Percentiles rank a stretch among this genome's conserved stretches.
Evolutionary conservation across 2,329 filamentous ascomycete genomes (phyloP).

Genomic region (Parafenestella ontariensis): DNA sequence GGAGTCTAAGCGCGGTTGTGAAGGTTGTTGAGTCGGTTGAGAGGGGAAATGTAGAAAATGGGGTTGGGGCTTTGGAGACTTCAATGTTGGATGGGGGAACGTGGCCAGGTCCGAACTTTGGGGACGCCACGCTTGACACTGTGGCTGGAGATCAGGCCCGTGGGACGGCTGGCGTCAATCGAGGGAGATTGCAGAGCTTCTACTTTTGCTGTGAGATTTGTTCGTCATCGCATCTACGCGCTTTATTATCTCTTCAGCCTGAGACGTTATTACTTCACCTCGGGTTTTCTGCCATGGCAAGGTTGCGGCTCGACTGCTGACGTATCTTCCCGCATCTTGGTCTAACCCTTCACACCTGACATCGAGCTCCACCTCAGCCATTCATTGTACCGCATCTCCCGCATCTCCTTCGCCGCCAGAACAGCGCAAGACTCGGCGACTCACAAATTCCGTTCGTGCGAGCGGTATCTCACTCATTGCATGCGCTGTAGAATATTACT

Average conservation of each 20-base stretch:
- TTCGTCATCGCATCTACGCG: not conserved
- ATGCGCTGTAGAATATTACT: conserved; percentile 21
- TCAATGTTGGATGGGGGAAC: conserved; percentile 1
- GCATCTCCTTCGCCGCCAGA: conserved; percentile 3
- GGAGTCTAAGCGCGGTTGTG: not conserved
- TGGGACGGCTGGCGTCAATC: not conserved
- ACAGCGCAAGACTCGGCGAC: not conserved
- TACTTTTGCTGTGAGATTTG: not conserved
- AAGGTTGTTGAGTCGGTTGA: not conserved
- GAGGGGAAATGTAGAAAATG: not conserved
- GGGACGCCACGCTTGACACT: conserved; percentile 12
- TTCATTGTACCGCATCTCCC: conserved; percentile 4
- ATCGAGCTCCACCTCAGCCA: conserved; percentile 7
- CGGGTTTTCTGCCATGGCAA: not conserved
- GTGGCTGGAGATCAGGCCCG: conserved; percentile 3
- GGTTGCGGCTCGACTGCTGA: conserved; percentile 8
- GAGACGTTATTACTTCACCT: not conserved
- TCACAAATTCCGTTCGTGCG: not conserved
- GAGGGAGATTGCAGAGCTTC: not conserved
- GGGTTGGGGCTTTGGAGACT: conserved; percentile 6
- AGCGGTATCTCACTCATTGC: conserved; percentile 7
- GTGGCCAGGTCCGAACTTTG: conserved; percentile 12
- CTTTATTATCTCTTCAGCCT: not conserved
- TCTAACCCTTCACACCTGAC: conserved; percentile 2
- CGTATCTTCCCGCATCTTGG: conserved; percentile 17